Evolutionary conservation across 306 rosid species (phyloP).

Genomic region (Trifolium subterraneum): DNA sequence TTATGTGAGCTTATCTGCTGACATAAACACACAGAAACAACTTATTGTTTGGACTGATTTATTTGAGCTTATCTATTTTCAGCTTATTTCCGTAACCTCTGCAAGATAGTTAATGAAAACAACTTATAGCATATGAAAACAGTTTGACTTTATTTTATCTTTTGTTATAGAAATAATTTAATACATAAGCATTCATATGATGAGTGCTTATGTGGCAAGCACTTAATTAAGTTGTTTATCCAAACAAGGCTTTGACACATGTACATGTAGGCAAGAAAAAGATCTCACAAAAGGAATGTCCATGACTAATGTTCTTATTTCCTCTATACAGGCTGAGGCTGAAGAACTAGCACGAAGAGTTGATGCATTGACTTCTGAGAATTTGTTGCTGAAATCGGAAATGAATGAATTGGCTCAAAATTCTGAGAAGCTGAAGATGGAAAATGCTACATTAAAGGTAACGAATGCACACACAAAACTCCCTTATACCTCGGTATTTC

Average conservation of each 20-base stretch:
- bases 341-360: conserved; percentile 84
- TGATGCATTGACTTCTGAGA: conserved; percentile 64
- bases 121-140: not conserved
- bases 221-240: not conserved
- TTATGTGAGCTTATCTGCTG: not conserved
- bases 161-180: not conserved
- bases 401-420: conserved; percentile 61
- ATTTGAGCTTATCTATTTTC: not conserved
- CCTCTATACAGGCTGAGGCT: conserved; percentile 72
- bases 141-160: not conserved
- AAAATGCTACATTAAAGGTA: conserved; percentile 79
- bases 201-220: not conserved
- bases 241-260: not conserved
- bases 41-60: not conserved
- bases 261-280: conserved; percentile 1
- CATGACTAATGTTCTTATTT: conserved; percentile 33
- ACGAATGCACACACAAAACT: not conserved
- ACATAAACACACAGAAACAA: not conserved
- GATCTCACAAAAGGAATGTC: not conserved
- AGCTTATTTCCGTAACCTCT: not conserved
- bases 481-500: not conserved
- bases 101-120: not conserved
- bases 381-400: conserved; percentile 70
- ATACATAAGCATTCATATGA: not conserved
- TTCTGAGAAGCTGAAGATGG: conserved; percentile 74